Evolutionary conservation across 495 filamentous ascomycete species (phyloP), one percentile per base, ranked within the genome.

Genomic region (Penicillium cinerascens): DNA sequence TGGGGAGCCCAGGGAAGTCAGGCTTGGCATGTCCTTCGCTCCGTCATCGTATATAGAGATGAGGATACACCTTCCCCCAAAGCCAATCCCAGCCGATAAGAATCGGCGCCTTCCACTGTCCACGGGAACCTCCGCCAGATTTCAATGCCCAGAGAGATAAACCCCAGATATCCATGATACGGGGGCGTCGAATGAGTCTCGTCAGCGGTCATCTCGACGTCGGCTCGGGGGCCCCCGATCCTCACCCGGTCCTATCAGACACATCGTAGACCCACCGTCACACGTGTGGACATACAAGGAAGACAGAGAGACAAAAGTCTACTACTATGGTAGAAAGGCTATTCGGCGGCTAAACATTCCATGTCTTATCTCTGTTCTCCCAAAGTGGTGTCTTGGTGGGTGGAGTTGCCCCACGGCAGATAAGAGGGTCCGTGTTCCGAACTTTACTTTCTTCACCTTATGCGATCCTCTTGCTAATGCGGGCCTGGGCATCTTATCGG

Each of bases 381-480:
- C 37, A 16, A 20, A 16, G n/a, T 8, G 6, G 15, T 38, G 10
- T 9, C 22, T 23, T 23, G 6, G 2, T 23, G 22, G 41, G 11
- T 26, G 42, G 42, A 44, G 42, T 9, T 15, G 26, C 29, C 41
- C 49, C 40, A 23, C 40, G 33, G 41, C 13, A 38, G 49, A 51
- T 51, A 51, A 51, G 49, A 37, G 22, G 16, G 18, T 27, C 47
- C 36, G 26, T 26, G 21, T 9, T 39, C 21, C 6, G 23, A 37
- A n/a, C n/a, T n/a, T 17, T 21, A 20, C 16, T 37, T 20, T 16
- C 7, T 4, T 6, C 15, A n/a, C 4, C 7, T 63, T 63, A 63
- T 59, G 52, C 56, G 43, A 62, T 62, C 37, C 52, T 47, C 49
- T 63, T 59, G 56, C 59, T 63, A 56, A 63, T 59, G 16, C 25